phyloP scores from a whole-genome alignment of 768 basidiomycete species.

The Pleurotus ostreatus region DNA sequence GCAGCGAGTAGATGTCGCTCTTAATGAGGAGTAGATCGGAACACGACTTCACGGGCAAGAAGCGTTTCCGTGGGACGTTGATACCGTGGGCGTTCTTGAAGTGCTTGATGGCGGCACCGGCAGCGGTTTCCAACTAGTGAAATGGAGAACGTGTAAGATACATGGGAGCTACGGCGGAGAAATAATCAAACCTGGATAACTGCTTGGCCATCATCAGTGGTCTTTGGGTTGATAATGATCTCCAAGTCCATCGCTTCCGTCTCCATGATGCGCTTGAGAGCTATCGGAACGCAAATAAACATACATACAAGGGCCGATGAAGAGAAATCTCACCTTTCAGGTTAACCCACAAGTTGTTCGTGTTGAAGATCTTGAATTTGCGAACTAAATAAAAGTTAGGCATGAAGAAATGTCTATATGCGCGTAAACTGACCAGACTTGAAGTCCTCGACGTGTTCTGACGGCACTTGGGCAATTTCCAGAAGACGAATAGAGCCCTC shows the following conservation, averaged over 20 bases:
- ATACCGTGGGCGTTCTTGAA: slow-evolving; percentile 90
- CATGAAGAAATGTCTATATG: not conserved
- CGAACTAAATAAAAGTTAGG: slow-evolving; percentile 29
- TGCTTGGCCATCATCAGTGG: slow-evolving; percentile 78
- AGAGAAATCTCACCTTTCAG: slow-evolving; percentile 52
- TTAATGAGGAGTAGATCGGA: slow-evolving; percentile 88
- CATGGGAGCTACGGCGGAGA: slow-evolving; percentile 11
- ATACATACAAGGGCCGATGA: not conserved
- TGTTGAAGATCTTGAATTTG: slow-evolving; percentile 82
- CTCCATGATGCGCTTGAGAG: slow-evolving; percentile 89
- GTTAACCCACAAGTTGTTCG: slow-evolving; percentile 74
- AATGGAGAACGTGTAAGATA: slow-evolving; percentile 11
- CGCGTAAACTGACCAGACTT: slow-evolving; percentile 52
- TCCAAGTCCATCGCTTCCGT: slow-evolving; percentile 85
- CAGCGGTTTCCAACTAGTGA: slow-evolving; percentile 81
- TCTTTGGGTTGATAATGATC: slow-evolving; percentile 92
- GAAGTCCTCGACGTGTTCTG: slow-evolving; percentile 93
- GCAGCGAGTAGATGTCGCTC: slow-evolving; percentile 87
- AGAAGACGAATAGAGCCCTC: slow-evolving; percentile 85
- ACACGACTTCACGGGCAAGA: slow-evolving; percentile 89
- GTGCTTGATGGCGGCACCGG: slow-evolving; percentile 92
- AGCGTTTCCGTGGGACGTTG: slow-evolving; percentile 91
- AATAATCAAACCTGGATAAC: slow-evolving; percentile 61
- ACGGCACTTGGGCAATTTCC: slow-evolving; percentile 93
- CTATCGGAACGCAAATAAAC: slow-evolving; percentile 29